Evolutionary conservation across 495 filamentous ascomycete genomes (phyloP).

Genomic region (Penicillium salamii): DNA sequence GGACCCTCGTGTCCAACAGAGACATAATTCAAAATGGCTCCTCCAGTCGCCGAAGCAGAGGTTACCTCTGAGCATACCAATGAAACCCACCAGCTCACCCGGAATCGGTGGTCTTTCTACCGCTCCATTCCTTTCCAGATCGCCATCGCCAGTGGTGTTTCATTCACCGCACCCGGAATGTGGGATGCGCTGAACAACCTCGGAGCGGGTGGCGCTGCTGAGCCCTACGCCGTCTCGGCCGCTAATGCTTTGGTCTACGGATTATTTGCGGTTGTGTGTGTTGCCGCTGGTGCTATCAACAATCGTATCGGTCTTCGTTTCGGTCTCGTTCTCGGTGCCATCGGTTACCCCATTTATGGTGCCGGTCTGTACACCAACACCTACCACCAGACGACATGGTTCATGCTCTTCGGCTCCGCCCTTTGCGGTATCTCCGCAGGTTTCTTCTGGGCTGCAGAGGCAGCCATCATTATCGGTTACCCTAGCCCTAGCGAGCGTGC

Average conservation of each 20-base stretch:
- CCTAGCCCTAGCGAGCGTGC: constrained; percentile 58
- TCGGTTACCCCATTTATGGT: constrained; percentile 37
- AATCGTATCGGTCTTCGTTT: constrained; percentile 58
- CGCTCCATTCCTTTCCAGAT: constrained; percentile 32
- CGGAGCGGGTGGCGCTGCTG: constrained; percentile 32
- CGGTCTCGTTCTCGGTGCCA: constrained; percentile 55
- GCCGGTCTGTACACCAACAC: constrained; percentile 66
- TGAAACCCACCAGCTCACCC: background rate
- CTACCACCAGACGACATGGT: constrained; percentile 59
- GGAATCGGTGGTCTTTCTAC: constrained; percentile 11
- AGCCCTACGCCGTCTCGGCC: constrained; percentile 32
- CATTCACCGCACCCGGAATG: constrained; percentile 34
- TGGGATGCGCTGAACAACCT: constrained; percentile 37
- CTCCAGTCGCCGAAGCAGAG: background rate
- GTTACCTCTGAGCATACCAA: background rate
- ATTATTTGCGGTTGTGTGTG: constrained; percentile 31
- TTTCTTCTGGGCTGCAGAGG: constrained; percentile 66
- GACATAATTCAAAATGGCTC: background rate
- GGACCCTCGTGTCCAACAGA: background rate
- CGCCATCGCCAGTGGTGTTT: constrained; percentile 31
- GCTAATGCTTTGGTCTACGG: constrained; percentile 34
- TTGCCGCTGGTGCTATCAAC: constrained; percentile 33
- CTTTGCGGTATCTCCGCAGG: constrained; percentile 62
- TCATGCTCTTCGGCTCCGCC: constrained; percentile 60
- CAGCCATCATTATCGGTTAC: constrained; percentile 63